These are phyloP conservation scores for Apiotrichum sp. DNA, from an alignment of 1,284 basidiomycete species.

Conservation along the genomic window DNA sequence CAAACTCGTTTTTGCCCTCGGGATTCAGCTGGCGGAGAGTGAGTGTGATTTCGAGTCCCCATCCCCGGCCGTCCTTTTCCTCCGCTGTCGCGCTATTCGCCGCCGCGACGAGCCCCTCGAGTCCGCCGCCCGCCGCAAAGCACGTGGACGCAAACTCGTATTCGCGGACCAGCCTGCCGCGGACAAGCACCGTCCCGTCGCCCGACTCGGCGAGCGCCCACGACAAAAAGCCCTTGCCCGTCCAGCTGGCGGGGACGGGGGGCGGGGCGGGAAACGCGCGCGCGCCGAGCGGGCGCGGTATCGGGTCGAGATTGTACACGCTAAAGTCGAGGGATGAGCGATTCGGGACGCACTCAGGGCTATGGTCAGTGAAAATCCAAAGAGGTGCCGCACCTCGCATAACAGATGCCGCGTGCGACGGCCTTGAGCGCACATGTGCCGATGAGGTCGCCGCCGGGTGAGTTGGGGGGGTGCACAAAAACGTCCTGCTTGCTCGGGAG, in stretches of 20 bases:
- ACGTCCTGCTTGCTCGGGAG: slow-evolving; percentile 34
- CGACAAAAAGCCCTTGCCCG: slow-evolving; percentile 40
- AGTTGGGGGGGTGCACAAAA: slow-evolving; percentile 28
- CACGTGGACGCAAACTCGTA: slow-evolving; percentile 33
- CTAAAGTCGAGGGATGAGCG: slow-evolving; percentile 33
- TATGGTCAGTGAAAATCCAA: not conserved
- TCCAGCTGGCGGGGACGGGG: slow-evolving; percentile 20
- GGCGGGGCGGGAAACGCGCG: slow-evolving; percentile 4
- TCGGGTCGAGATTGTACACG: slow-evolving; percentile 41
- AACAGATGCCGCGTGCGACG: slow-evolving; percentile 37
- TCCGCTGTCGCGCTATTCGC: slow-evolving; percentile 12
- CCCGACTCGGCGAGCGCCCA: slow-evolving; percentile 34
- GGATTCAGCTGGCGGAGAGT: slow-evolving; percentile 37
- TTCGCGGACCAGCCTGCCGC: slow-evolving; percentile 33
- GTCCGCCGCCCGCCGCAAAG: slow-evolving; percentile 30
- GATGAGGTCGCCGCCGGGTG: slow-evolving; percentile 10
- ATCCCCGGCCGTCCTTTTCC: slow-evolving; percentile 34
- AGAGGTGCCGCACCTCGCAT: slow-evolving; percentile 30
- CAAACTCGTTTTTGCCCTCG: slow-evolving; percentile 34
- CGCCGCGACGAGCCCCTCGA: slow-evolving; percentile 40
- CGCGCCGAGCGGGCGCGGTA: slow-evolving; percentile 5
- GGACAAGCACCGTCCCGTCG: slow-evolving; percentile 28
- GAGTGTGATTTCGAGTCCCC: slow-evolving; percentile 41
- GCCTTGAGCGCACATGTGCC: slow-evolving; percentile 37
- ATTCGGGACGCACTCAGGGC: slow-evolving; percentile 41